Evolutionary conservation across 768 basidiomycete species (phyloP).

Genomic region (Collybiopsis luxurians): DNA sequence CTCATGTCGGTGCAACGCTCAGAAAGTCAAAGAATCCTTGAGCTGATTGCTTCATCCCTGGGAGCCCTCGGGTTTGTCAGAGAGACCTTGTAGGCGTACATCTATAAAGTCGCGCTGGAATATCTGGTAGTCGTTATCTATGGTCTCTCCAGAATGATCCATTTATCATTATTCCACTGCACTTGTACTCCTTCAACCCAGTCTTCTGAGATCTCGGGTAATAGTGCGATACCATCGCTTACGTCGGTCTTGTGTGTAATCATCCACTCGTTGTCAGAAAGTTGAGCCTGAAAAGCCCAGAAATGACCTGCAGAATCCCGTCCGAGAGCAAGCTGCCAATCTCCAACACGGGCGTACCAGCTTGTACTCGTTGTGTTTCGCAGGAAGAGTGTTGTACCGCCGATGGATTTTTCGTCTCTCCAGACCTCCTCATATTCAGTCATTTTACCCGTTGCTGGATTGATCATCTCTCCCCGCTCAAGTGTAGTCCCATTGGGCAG

Average conservation of each 20-base stretch:
- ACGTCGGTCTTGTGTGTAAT: neutral
- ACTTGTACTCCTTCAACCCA: neutral
- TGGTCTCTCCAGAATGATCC: slow-evolving; percentile 3
- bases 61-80: slow-evolving; percentile 77
- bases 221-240: neutral
- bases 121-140: neutral
- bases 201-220: neutral
- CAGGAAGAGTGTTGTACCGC: slow-evolving; percentile 11
- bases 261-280: neutral
- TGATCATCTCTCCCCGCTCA: slow-evolving; percentile 31
- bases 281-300: slow-evolving; percentile 7
- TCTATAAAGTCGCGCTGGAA: neutral
- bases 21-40: slow-evolving; percentile 78
- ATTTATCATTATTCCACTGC: neutral
- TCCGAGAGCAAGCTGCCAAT: slow-evolving; percentile 9
- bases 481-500: slow-evolving; percentile 27
- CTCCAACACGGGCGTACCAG: slow-evolving; percentile 10
- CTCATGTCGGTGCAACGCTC: slow-evolving; percentile 65
- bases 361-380: neutral
- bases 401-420: slow-evolving; percentile 20
- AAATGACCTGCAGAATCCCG: neutral
- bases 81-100: slow-evolving; percentile 47
- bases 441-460: slow-evolving; percentile 26
- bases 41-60: slow-evolving; percentile 69
- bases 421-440: slow-evolving; percentile 31